phyloP scores from a whole-genome alignment of 1,284 basidiomycete species.

The Kwoniella shivajii region DNA sequence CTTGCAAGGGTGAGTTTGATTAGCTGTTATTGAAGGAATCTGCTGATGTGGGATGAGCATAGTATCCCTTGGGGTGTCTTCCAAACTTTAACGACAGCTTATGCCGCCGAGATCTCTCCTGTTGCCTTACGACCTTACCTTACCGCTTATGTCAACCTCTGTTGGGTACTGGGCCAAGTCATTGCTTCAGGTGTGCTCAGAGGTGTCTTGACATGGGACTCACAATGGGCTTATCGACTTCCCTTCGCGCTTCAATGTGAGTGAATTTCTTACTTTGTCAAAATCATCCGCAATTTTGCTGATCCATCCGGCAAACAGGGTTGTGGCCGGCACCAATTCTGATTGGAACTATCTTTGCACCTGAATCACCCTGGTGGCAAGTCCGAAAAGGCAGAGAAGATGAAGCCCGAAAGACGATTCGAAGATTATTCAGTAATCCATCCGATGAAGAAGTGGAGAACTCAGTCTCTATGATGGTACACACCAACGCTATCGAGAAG shows the following conservation, averaged over 20 bases:
- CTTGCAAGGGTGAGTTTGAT: slow-evolving; percentile 25
- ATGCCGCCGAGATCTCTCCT: slow-evolving; percentile 58
- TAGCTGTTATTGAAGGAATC: neutral
- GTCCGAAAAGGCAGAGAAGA: slow-evolving; percentile 29
- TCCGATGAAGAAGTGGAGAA: slow-evolving; percentile 39
- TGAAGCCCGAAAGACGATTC: slow-evolving; percentile 25
- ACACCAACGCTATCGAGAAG: slow-evolving; percentile 44
- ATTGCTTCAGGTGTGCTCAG: slow-evolving; percentile 23
- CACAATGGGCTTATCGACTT: slow-evolving; percentile 33
- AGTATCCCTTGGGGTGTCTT: slow-evolving; percentile 22
- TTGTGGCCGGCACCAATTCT: slow-evolving; percentile 45
- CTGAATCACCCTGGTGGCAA: slow-evolving; percentile 39
- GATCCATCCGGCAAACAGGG: slow-evolving; percentile 32
- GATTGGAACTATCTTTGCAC: slow-evolving; percentile 23
- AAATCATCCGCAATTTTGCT: neutral
- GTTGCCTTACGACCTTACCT: slow-evolving; percentile 32
- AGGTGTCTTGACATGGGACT: slow-evolving; percentile 11
- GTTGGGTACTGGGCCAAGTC: slow-evolving; percentile 56
- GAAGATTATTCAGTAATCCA: slow-evolving; percentile 20
- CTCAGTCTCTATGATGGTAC: slow-evolving; percentile 54
- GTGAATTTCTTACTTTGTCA: slow-evolving; percentile 7
- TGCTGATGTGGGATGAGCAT: too few species aligned
- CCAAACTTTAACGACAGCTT: slow-evolving; percentile 49
- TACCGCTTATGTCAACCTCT: slow-evolving; percentile 55
- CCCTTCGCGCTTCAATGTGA: slow-evolving; percentile 43